Evolutionary conservation across 495 filamentous ascomycete species (phyloP).

Genomic region (Penicillium flavigenum): DNA sequence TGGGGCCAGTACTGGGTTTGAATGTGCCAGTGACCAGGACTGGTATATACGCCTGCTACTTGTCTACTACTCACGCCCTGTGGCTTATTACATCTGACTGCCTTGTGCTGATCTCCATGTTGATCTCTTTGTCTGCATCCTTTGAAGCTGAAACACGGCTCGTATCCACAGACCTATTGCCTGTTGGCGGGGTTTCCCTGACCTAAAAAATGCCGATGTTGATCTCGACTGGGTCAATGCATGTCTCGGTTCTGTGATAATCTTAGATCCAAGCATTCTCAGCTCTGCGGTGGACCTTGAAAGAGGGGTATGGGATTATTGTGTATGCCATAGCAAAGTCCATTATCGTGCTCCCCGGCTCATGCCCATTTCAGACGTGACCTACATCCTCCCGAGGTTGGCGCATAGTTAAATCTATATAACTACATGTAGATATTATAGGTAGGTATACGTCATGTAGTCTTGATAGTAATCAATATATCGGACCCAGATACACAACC

Average conservation of each 20-base stretch:
- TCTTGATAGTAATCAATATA: background rate
- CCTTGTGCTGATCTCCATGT: background rate
- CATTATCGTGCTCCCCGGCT: too few species aligned
- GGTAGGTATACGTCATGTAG: background rate
- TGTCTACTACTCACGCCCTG: background rate
- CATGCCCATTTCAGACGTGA: background rate
- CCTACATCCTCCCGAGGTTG: background rate
- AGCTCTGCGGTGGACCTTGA: background rate
- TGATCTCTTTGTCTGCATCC: background rate
- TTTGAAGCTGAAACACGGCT: background rate
- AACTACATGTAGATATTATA: background rate
- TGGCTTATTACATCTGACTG: background rate
- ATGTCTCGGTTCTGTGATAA: slow-evolving; percentile 1
- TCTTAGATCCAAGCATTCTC: background rate
- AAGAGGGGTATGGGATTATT: background rate
- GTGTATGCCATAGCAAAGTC: background rate
- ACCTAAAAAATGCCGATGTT: background rate
- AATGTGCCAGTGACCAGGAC: background rate
- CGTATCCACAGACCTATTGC: background rate
- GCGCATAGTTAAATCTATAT: background rate
- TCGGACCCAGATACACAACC: background rate
- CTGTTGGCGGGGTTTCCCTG: background rate
- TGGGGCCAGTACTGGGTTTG: slow-evolving; percentile 76
- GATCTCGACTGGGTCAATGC: background rate
- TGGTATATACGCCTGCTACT: background rate